Evolutionary conservation across 352 stramenopile genomes (phyloP).

Genomic region (Pythium pyrilobum): DNA sequence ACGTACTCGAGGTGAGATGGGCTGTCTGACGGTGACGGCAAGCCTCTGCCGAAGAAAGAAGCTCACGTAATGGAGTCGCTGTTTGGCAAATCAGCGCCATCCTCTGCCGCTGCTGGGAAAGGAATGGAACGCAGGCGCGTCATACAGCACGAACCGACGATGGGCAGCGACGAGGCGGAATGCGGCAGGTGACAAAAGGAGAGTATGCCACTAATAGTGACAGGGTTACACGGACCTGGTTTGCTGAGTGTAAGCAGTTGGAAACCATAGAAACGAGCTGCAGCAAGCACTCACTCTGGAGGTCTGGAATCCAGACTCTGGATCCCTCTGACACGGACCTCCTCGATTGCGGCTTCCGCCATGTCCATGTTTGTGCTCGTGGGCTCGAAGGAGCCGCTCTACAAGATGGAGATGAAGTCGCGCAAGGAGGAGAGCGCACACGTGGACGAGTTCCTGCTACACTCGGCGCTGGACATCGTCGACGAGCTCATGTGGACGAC

Average conservation of each 20-base stretch:
- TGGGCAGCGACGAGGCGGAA: no score
- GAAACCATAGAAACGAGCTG: no score
- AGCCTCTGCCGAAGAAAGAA: not conserved
- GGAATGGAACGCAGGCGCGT: constrained; percentile 6
- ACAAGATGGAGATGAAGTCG: constrained; percentile 84
- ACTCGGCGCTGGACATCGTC: constrained; percentile 96
- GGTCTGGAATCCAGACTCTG: no score
- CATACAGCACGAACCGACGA: no score
- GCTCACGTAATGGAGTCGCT: constrained; percentile 2
- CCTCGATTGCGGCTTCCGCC: not conserved
- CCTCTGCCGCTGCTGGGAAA: not conserved
- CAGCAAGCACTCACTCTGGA: no score
- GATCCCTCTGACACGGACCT: no score
- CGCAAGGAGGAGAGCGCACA: constrained; percentile 83
- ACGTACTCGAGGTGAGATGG: constrained; percentile 7
- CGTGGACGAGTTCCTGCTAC: constrained; percentile 97
- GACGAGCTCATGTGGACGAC: constrained; percentile 94
- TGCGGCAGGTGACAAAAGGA: no score
- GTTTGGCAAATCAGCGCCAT: constrained; percentile 13
- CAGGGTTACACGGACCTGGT: no score
- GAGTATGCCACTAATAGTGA: no score
- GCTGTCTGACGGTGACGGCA: not conserved
- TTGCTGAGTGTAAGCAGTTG: no score
- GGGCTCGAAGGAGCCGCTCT: constrained; percentile 80
- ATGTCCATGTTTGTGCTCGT: constrained; percentile 87